Conservation (phyloP, 768 basidiomycete genomes). For the Xerocomellus amylosporus region DNA sequence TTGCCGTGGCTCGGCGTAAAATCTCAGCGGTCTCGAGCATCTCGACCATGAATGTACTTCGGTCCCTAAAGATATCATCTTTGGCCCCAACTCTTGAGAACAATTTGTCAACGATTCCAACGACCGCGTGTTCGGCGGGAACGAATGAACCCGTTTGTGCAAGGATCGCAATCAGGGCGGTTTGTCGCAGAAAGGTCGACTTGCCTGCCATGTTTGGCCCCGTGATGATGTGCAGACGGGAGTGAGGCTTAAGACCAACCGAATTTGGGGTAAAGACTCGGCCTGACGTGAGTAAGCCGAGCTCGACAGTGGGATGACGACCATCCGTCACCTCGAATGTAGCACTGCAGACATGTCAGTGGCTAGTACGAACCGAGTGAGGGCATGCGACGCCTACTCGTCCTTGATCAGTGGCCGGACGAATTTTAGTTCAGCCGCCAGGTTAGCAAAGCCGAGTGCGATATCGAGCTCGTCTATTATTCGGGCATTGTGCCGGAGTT, state of each 20-base stretch:
- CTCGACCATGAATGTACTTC: conserved; percentile 98
- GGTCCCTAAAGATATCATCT: conserved; percentile 90
- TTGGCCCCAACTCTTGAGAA: conserved; percentile 95
- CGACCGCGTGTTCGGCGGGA: conserved; percentile 73
- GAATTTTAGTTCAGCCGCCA: conserved; percentile 77
- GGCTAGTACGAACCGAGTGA: background rate
- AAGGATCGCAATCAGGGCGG: conserved; percentile 82
- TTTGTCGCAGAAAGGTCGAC: conserved; percentile 89
- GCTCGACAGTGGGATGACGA: conserved; percentile 91
- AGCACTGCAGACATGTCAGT: conserved; percentile 33
- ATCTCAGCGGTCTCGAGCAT: conserved; percentile 95
- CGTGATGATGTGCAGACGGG: conserved; percentile 80
- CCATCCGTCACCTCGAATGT: conserved; percentile 72
- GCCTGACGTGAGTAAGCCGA: conserved; percentile 70
- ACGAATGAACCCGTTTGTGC: conserved; percentile 95
- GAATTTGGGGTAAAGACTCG: conserved; percentile 86
- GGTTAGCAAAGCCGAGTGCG: conserved; percentile 70
- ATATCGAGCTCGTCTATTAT: conserved; percentile 89
- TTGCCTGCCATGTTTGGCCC: conserved; percentile 98
- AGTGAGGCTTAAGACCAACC: conserved; percentile 53
- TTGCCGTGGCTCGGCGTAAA: conserved; percentile 74
- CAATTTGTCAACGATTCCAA: conserved; percentile 87
- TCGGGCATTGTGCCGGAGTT: conserved; percentile 70
- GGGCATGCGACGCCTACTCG: conserved; percentile 47
- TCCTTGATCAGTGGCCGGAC: conserved; percentile 67